Evolutionary conservation across 768 basidiomycete species (phyloP), one percentile per base, ranked within the genome.

Genomic region (Lactifluus hygrophoroides): DNA sequence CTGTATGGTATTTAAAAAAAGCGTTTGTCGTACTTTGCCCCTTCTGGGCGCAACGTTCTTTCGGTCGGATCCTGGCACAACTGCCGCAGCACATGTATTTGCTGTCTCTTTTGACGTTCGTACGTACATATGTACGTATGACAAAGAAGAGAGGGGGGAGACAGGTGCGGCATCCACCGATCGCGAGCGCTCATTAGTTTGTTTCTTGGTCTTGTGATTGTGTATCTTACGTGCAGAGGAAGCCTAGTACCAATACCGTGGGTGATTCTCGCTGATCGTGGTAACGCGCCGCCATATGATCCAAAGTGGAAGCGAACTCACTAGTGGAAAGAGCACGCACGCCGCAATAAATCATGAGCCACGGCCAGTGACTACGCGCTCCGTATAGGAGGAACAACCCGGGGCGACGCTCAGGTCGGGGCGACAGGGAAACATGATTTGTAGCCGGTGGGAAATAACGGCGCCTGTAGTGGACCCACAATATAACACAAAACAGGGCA

Each of bases 61-160:
- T 34, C 47, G 55, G 47, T 43, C 56, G 56, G 56, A 57, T 57
- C 56, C 42, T 56, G 32, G 7, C 35, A 25, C 17, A n/a, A 9
- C 32, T 45, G 32, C 43, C 44, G 14, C 16, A 32, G n/a, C 38
- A 17, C 40, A 21, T 43, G 25, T 16, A 17, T n/a, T n/a, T 14
- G 14, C 21, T 4, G 5, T 6, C 30, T 13, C 19, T 49, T 46
- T 51, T 57, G 56, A 51, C 48, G 35, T 35, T 42, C 42, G 25
- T 28, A 46, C 14, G 42, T 57, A 56, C 47, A 48, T 57, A 50
- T 32, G 14, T 42, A 21, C 19, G 21, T 2, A 27, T n/a, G 8
- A 46, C 16, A 34, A 42, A 28, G n/a, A 9, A 27, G 38, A 19
- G 3, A n/a, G n/a, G 32, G 8, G 6, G 34, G 14, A 17, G 19